Evolutionary conservation across 352 stramenopile species (phyloP), one percentile per base, ranked within the genome.

Genomic region (Pythium apleroticum): DNA sequence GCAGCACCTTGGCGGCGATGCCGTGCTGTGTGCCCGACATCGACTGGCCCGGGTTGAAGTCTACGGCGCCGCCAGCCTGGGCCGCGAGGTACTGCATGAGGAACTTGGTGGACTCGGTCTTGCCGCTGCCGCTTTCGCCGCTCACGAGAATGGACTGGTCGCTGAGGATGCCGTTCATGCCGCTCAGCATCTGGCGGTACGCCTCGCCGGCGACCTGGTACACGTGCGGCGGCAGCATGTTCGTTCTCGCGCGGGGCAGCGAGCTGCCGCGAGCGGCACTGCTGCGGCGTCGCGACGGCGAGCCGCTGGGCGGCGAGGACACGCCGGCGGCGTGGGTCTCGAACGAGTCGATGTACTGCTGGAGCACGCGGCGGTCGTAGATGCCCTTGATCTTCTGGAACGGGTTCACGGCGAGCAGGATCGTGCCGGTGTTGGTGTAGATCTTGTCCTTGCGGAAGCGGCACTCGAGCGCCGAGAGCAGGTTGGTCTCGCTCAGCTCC

Each of bases 91-190:
- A 96, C 56, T 93, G 74, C 84, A 96, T 93, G 49, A 96, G 71
- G 65, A 93, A 93, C 73, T 96, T 96, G 63, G 88, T 96, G 28
- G 81, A 91, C 68, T 96, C 86, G n/a, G 88, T 96, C 70, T 96
- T 96, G 58, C 88, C 88, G 53, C 81, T 92, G 46, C 88, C 88
- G 37, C 84, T 93, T 62, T 96, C 88, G 56, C 88, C 88, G 55
- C 83, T 93, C 43, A 96, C 86, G 57, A 96, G 75, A 48, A 96
- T 88, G n/a, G 81, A 89, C 65, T 95, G 86, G 58, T 93, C 84
- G 50, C 59, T 78, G 31, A 76, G 76, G 52, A 86, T 78, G 35
- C 78, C 78, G 30, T 86, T 83, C 8, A 85, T 69, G 7, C 77
- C 78, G 28, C 81, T 68, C 50, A 90, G 81, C 84, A 96, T 95